Evolutionary conservation across 139 green algal species (phyloP).

Genomic region (Raphidocelis subcapitata): DNA sequence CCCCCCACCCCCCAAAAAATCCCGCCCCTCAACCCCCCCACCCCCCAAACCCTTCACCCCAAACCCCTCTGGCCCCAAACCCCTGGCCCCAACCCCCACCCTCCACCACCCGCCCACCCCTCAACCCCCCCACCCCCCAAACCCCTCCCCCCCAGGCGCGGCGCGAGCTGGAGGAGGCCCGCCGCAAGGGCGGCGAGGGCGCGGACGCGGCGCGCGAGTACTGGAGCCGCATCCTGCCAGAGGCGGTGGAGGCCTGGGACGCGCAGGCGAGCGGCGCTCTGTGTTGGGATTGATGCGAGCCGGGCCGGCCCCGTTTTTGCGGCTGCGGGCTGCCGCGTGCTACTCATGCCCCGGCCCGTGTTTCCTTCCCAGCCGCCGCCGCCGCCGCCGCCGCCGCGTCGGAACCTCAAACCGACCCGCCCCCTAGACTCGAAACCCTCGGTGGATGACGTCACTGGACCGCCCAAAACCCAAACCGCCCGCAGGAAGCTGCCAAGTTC

Average conservation of each 20-base stretch:
- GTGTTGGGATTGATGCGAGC: too few species aligned
- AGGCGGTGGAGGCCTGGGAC: neutral
- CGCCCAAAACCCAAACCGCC: slow-evolving; percentile 4
- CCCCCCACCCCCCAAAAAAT: too few species aligned
- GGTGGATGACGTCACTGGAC: slow-evolving; percentile 7
- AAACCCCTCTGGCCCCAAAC: too few species aligned
- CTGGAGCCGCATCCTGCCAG: neutral
- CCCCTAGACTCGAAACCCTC: neutral
- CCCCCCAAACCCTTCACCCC: too few species aligned
- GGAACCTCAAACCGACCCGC: neutral
- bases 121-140: too few species aligned
- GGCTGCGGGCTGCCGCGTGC: neutral
- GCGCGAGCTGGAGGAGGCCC: neutral
- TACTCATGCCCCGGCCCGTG: slow-evolving; percentile 8
- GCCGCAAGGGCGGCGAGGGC: neutral
- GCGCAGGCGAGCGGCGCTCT: neutral
- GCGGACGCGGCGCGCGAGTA: neutral
- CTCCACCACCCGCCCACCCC: too few species aligned
- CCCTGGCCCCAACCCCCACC: too few species aligned
- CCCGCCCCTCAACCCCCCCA: too few species aligned
- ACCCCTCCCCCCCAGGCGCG: slow-evolving; percentile 19
- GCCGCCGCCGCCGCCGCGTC: too few species aligned
- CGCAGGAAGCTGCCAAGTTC: neutral
- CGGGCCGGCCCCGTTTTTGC: too few species aligned
- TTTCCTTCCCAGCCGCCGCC: too few species aligned